Conservation (phyloP, 177 flowering plant species). For the Vitis hybrid region DNA sequence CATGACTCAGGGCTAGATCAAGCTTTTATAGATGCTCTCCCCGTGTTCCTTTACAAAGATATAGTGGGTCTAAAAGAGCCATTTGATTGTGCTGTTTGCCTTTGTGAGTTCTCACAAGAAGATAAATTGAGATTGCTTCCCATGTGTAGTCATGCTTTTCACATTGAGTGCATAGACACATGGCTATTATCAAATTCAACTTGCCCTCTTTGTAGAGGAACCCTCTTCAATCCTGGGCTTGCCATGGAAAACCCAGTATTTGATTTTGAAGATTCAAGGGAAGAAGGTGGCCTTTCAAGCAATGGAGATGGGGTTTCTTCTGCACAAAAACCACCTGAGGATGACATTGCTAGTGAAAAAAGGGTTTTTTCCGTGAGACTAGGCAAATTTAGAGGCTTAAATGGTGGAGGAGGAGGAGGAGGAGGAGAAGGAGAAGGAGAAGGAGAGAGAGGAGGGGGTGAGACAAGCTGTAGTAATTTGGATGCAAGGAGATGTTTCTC, state of each 20-base stretch:
- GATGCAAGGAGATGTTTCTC: constrained; percentile 66
- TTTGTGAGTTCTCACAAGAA: constrained; percentile 40
- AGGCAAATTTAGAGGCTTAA: constrained; percentile 53
- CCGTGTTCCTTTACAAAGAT: constrained; percentile 46
- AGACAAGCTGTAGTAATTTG: constrained; percentile 50
- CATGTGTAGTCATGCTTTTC: constrained; percentile 50
- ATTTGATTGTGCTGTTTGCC: constrained; percentile 54
- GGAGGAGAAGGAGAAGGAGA: constrained; percentile 7
- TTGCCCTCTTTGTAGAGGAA: constrained; percentile 53
- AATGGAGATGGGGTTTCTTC: constrained; percentile 19
- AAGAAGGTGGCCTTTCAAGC: constrained; percentile 24
- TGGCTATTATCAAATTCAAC: constrained; percentile 55
- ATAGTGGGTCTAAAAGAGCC: constrained; percentile 43
- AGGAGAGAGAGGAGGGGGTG: constrained; percentile 28
- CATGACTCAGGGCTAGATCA: constrained; percentile 55
- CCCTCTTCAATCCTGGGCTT: constrained; percentile 31
- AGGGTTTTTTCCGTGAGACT: constrained; percentile 58
- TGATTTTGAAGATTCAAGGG: constrained; percentile 28
- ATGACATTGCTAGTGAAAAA: constrained; percentile 24
- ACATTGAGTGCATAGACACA: constrained; percentile 50
- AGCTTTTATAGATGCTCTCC: constrained; percentile 49
- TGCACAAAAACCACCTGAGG: constrained; percentile 27
- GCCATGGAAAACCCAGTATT: constrained; percentile 35
- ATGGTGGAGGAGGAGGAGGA: constrained; percentile 12
- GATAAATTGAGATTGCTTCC: constrained; percentile 52